A percentile compares a stretch with the other conserved stretches of the same genome.
phyloP scores from a whole-genome alignment of 2,329 filamentous ascomycete genomes.

The Phyllachora maydis region DNA sequence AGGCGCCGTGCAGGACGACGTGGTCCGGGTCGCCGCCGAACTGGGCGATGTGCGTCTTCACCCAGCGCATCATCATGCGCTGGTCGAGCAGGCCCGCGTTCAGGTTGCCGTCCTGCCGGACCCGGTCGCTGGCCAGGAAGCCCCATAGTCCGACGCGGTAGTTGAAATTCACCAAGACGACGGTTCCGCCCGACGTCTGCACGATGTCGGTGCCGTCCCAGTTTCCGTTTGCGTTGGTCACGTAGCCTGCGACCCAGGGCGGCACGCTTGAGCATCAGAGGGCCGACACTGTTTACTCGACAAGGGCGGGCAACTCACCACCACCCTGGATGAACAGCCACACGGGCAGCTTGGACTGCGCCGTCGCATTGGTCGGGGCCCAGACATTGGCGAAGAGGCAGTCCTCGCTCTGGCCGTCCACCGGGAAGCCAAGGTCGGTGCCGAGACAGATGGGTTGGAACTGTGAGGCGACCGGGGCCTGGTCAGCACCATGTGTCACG shows the following conservation, averaged over 20 bases:
- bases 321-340: constrained; percentile 30
- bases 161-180: constrained; percentile 39
- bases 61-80: constrained; percentile 37
- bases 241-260: constrained; percentile 16
- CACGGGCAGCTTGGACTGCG: constrained; percentile 23
- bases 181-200: constrained; percentile 17
- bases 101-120: constrained; percentile 31
- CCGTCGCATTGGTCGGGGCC: constrained; percentile 16
- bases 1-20: constrained; percentile 40
- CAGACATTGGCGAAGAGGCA: constrained; percentile 24
- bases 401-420: constrained; percentile 11
- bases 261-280: no score
- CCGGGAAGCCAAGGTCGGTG: constrained; percentile 12
- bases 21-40: constrained; percentile 38
- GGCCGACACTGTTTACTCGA: neutral
- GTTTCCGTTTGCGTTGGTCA: constrained; percentile 23
- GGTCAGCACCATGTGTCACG: constrained; percentile 1
- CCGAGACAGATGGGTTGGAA: constrained; percentile 24
- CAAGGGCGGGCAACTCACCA: constrained; percentile 7
- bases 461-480: constrained; percentile 7
- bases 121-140: constrained; percentile 35
- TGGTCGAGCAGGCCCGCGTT: constrained; percentile 47
- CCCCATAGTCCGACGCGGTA: constrained; percentile 42
- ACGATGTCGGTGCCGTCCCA: constrained; percentile 27
- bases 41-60: constrained; percentile 32